Evolutionary conservation across 169 alveolate species (phyloP).

Genomic region (Perkinsus marinus): DNA sequence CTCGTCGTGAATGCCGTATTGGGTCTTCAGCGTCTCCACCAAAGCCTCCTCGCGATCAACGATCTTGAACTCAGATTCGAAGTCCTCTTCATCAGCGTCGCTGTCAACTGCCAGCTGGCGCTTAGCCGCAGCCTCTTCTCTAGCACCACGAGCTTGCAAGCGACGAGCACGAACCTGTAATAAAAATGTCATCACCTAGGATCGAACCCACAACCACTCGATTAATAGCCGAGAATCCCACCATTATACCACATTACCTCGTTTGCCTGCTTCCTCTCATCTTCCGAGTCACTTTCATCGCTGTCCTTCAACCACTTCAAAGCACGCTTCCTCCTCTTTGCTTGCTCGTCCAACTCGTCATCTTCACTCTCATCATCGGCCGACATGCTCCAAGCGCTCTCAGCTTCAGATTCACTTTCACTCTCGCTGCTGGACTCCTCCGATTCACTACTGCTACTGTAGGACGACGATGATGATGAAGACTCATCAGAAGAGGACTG

Average conservation of each 20-base stretch:
- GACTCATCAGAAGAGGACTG: slow-evolving; percentile 10
- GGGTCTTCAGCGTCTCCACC: neutral
- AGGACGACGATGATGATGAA: neutral
- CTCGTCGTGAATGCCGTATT: neutral
- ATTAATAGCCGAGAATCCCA: neutral
- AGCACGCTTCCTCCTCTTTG: slow-evolving; percentile 41
- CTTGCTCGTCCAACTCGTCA: slow-evolving; percentile 50
- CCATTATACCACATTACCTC: neutral
- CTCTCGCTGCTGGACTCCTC: neutral
- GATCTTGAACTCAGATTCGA: neutral
- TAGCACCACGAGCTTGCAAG: neutral
- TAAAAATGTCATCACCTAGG: neutral
- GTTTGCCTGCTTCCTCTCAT: neutral
- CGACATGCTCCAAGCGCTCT: slow-evolving; percentile 34
- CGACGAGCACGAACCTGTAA: neutral
- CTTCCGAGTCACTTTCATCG: slow-evolving; percentile 29
- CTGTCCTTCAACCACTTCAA: slow-evolving; percentile 43
- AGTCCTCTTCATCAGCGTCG: neutral
- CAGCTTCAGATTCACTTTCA: slow-evolving; percentile 7
- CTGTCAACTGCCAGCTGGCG: neutral
- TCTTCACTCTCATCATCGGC: slow-evolving; percentile 51
- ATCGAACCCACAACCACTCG: neutral
- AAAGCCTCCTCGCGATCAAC: neutral
- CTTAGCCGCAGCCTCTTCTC: neutral
- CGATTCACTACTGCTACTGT: neutral